phyloP scores from a whole-genome alignment of 1,284 basidiomycete species.

The Malassezia slooffiae region DNA sequence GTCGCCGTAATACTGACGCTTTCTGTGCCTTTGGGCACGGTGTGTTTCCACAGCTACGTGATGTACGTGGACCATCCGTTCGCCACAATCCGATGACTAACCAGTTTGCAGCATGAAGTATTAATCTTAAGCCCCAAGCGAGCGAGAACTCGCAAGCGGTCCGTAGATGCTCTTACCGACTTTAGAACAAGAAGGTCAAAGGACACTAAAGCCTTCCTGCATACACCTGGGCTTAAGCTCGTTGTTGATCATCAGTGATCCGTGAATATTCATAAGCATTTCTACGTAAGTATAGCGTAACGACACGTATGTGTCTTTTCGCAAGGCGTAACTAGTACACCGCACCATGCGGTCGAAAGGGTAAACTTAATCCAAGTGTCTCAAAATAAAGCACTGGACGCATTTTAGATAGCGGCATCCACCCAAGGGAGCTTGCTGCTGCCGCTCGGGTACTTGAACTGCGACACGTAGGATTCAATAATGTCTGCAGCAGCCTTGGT shows the following conservation, averaged over 20 bases:
- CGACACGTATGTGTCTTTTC: too few relatives aligned
- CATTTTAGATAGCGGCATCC: slow-evolving; percentile 1
- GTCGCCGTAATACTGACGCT: slow-evolving; percentile 2
- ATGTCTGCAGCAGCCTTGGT: slow-evolving; percentile 22
- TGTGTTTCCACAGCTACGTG: slow-evolving; percentile 9
- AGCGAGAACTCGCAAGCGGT: too few relatives aligned
- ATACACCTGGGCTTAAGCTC: too few relatives aligned
- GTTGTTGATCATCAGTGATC: too few relatives aligned
- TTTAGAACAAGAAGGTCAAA: too few relatives aligned
- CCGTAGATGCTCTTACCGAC: too few relatives aligned
- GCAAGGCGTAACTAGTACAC: background rate
- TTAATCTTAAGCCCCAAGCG: background rate
- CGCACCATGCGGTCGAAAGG: background rate
- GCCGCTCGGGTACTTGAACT: slow-evolving; percentile 5
- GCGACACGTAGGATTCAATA: slow-evolving; percentile 19
- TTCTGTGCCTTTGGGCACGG: background rate
- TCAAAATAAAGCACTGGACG: background rate
- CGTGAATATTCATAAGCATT: too few relatives aligned
- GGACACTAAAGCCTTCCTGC: too few relatives aligned
- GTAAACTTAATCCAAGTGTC: background rate
- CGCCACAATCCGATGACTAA: background rate
- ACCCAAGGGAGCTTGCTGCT: slow-evolving; percentile 2
- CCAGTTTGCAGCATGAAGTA: background rate
- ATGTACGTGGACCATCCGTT: too few relatives aligned
- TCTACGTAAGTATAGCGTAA: too few relatives aligned